Base-by-base conservation (phyloP, 176 grass and related monocot species). In the Poa annua region DNA sequence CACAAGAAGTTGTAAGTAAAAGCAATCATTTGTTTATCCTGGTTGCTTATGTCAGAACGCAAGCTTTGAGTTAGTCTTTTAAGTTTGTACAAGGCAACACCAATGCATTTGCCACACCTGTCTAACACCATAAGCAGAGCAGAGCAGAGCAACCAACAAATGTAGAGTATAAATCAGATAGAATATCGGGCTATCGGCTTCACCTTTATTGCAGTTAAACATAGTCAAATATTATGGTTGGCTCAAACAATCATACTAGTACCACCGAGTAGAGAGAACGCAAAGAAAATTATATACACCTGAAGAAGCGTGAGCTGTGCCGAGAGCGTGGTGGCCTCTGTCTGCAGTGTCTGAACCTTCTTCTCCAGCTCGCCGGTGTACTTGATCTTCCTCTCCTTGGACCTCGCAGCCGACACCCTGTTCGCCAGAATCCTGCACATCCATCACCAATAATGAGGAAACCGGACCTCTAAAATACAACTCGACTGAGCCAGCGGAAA, bases 261-360 rank as follows among this genome's bases (percentile, higher is more conserved):
- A 35, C 66, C 19, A 52, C 1, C 34, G 77, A 48, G 59, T 51
- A 85, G 6, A 71, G 12, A 81, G 24, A 59, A 59, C n/a, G 49
- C 65, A 26, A 52, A 10, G 10, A 67, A 80, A 67, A 80, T 53
- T 29, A 52, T 80, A 41, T 35, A n/a, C 77, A 95, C 97, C 91
- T 99, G 97, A 74, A 99, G 80, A 76, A 96, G 87, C 19, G 97
- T 99, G 82, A 99, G 88, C 81, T 99, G 97, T 26, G 97, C 93
- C 3, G 97, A 99, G 47, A 99, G 97, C 17, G 97, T 96, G 36
- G 97, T 99, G 1, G 97, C 97, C 83, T 99, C 97, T 2, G 91
- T 92, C 87, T 99, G 97, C 87, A 99, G 97, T 14, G 97, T 99
- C 78, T 96, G 97, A 62, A 99, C 89, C 89, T 96, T 99, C 91